phyloP scores from a whole-genome alignment of 2,329 filamentous ascomycete genomes.

The Apiospora marii region DNA sequence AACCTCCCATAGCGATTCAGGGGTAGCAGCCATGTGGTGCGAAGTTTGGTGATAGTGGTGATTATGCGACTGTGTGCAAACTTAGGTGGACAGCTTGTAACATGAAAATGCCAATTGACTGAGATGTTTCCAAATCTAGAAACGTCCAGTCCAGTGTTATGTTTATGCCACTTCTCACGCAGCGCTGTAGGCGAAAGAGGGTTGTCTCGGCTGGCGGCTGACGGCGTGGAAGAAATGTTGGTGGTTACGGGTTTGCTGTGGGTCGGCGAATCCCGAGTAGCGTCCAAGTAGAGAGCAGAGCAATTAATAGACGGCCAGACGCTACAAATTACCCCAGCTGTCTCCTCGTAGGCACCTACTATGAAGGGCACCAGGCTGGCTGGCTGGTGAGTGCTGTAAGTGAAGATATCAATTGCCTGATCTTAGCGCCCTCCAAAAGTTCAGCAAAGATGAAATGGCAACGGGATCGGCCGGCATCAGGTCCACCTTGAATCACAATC shows the following conservation, averaged over 20 bases:
- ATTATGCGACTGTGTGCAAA: not conserved
- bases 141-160: not conserved
- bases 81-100: no score
- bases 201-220: not conserved
- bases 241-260: not conserved
- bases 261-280: not conserved
- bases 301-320: not conserved
- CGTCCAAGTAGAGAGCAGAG: not conserved
- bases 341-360: not conserved
- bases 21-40: not conserved
- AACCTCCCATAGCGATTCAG: constrained; percentile 11
- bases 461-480: not conserved
- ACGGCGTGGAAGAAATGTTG: not conserved
- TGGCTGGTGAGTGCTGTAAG: not conserved
- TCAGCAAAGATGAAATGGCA: not conserved
- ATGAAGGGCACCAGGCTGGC: not conserved
- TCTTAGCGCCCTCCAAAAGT: not conserved
- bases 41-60: not conserved
- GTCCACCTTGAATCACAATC: not conserved
- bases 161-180: not conserved
- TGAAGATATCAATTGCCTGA: not conserved
- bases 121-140: not conserved
- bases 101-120: not conserved
- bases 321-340: not conserved
- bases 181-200: not conserved